Evolutionary conservation across 2,329 filamentous ascomycete genomes (phyloP).

Genomic region (Scopulariopsis brevicaulis): DNA sequence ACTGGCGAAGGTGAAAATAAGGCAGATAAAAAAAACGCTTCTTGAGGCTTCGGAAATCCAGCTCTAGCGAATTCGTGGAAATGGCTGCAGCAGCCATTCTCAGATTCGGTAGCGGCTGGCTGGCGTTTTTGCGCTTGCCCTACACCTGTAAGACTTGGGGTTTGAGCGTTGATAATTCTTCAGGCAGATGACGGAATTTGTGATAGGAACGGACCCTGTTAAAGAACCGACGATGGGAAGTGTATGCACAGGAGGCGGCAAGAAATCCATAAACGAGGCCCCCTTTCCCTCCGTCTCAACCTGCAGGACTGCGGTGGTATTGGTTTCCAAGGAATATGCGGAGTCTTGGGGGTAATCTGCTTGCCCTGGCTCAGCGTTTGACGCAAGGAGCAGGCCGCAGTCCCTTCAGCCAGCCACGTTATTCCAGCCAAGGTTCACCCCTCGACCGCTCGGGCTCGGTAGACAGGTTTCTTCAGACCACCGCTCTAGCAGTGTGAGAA

Average conservation of each 20-base stretch:
- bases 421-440: background rate
- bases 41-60: constrained; percentile 16
- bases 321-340: background rate
- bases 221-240: background rate
- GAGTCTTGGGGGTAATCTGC: background rate
- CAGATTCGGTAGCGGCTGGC: background rate
- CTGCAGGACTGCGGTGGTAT: background rate
- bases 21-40: constrained; percentile 17
- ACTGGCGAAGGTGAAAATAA: constrained; percentile 16
- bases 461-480: background rate
- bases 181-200: background rate
- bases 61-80: constrained; percentile 14
- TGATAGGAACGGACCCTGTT: background rate
- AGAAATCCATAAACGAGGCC: background rate
- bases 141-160: background rate
- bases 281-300: background rate
- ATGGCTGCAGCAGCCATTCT: constrained; percentile 6
- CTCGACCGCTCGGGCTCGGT: background rate
- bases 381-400: background rate
- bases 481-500: background rate
- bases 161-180: background rate
- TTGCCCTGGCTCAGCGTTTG: background rate
- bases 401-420: background rate
- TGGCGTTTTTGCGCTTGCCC: background rate
- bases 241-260: background rate